A percentile compares a stretch with the other conserved stretches of the same genome.
These are phyloP conservation scores for Taiozyma onychis DNA, from an alignment of 1,139 yeast species.

Conservation along the genomic window DNA sequence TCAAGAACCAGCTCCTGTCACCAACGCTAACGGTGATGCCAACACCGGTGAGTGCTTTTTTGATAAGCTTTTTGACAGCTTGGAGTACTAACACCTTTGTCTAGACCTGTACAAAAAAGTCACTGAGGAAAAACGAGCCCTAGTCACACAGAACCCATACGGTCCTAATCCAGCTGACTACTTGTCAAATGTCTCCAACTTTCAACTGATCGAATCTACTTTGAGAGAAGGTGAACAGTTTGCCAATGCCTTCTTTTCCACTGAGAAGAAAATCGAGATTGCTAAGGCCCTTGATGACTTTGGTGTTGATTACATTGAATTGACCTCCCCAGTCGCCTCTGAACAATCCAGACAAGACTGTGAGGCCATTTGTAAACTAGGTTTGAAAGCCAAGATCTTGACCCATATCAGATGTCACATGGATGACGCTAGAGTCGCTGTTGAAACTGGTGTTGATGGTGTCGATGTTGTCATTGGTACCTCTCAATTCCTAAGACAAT, in stretches of 20 bases:
- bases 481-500: conserved; percentile 89
- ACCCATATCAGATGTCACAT: conserved; percentile 94
- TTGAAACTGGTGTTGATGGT: conserved; percentile 97
- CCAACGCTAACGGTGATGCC: conserved; percentile 1
- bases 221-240: conserved; percentile 98
- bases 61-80: neutral
- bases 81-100: neutral
- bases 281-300: conserved; percentile 97
- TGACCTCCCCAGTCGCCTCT: conserved; percentile 96
- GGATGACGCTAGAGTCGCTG: conserved; percentile 98
- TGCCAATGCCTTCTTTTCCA: conserved; percentile 92
- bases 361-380: conserved; percentile 96
- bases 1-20: conserved; percentile 4
- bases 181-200: conserved; percentile 81
- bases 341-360: conserved; percentile 92
- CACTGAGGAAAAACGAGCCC: conserved; percentile 36
- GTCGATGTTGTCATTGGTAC: conserved; percentile 99
- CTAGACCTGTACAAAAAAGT: conserved; percentile 33
- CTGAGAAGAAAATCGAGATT: conserved; percentile 94
- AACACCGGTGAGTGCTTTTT: neutral
- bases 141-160: conserved; percentile 59
- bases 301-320: conserved; percentile 96
- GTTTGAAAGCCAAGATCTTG: conserved; percentile 89
- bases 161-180: conserved; percentile 95
- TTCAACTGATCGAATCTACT: conserved; percentile 92